A percentile compares a stretch with the other conserved stretches of the same genome.
Conservation (phyloP, 2,329 filamentous ascomycete genomes). For the Fusarium concolor region DNA sequence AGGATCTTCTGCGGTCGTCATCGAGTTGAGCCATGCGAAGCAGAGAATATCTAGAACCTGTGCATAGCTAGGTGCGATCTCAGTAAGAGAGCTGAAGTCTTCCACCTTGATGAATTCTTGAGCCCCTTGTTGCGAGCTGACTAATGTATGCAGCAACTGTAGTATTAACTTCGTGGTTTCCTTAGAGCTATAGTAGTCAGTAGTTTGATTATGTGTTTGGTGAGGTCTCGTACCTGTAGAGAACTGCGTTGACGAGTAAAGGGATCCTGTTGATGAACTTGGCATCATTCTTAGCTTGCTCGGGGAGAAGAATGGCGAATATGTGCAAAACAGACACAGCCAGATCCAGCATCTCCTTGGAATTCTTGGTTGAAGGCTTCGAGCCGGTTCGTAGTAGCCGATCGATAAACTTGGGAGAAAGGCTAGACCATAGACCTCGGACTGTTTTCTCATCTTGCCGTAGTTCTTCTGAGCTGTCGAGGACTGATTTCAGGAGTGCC, state of each 20-base stretch:
- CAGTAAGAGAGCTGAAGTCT: conserved; percentile 66
- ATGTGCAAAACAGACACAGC: conserved; percentile 72
- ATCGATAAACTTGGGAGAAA: conserved; percentile 73
- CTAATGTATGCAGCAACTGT: conserved; percentile 67
- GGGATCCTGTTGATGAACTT: conserved; percentile 66
- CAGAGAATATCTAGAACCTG: conserved; percentile 66
- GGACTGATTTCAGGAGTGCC: conserved; percentile 72
- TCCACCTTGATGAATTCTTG: conserved; percentile 59
- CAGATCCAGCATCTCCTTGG: conserved; percentile 71
- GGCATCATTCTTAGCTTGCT: conserved; percentile 55
- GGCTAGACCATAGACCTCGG: conserved; percentile 66
- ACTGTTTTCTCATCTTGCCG: conserved; percentile 60
- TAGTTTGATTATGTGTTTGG: not conserved
- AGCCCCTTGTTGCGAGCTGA: conserved; percentile 64
- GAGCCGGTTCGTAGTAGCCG: conserved; percentile 69
- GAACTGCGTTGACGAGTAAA: conserved; percentile 63
- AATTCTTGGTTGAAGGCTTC: conserved; percentile 56
- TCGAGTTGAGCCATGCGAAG: conserved; percentile 67
- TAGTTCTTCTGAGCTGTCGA: conserved; percentile 69
- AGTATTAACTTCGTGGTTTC: conserved; percentile 66
- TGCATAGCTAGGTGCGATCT: conserved; percentile 66
- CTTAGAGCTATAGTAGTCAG: conserved; percentile 55
- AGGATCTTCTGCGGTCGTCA: conserved; percentile 49
- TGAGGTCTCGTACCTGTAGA: conserved; percentile 60
- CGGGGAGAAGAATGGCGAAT: conserved; percentile 68